phyloP scores from a whole-genome alignment of 2,329 filamentous ascomycete genomes.

The Zymoseptoria brevis region DNA sequence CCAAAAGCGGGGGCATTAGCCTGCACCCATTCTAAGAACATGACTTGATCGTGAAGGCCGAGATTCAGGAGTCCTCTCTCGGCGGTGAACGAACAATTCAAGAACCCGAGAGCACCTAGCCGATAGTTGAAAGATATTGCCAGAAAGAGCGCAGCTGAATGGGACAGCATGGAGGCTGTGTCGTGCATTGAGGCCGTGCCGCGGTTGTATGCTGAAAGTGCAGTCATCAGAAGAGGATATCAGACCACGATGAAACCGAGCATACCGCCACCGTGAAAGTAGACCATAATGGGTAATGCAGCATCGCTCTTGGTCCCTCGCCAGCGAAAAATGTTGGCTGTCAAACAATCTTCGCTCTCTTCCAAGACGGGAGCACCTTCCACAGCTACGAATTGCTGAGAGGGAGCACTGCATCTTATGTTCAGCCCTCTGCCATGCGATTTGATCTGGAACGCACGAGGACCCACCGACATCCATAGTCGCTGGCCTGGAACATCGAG shows the following conservation, averaged over 20 bases:
- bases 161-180: neutral
- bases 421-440: neutral
- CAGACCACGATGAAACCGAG: slow-evolving; percentile 13
- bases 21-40: slow-evolving; percentile 46
- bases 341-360: neutral
- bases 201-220: neutral
- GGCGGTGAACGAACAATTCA: slow-evolving; percentile 34
- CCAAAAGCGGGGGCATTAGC: slow-evolving; percentile 39
- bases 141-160: neutral
- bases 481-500: neutral
- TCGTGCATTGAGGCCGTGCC: slow-evolving; percentile 44
- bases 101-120: slow-evolving; percentile 40
- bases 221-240: neutral
- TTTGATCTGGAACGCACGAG: neutral
- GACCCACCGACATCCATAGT: neutral
- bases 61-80: slow-evolving; percentile 33
- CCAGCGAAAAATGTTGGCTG: neutral
- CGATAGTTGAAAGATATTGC: slow-evolving; percentile 33
- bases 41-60: slow-evolving; percentile 41
- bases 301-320: neutral
- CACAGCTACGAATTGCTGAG: neutral
- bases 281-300: neutral
- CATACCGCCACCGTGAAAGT: slow-evolving; percentile 26
- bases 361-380: neutral
- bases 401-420: neutral